These are phyloP conservation scores for Canna indica DNA, from an alignment of 176 grass and related monocot genomes.

Conservation along the genomic window DNA sequence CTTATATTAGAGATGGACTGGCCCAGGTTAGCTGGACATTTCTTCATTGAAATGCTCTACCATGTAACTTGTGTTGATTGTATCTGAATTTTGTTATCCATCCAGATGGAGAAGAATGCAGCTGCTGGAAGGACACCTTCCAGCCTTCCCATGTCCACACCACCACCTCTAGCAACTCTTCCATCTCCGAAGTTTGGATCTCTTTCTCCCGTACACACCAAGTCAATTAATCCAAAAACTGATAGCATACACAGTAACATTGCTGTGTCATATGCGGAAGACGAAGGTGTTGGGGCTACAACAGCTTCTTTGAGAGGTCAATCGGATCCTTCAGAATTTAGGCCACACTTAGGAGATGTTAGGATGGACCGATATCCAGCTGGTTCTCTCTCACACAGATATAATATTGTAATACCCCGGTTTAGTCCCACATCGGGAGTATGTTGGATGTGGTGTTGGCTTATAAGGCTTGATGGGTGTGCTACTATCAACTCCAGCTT, in stretches of 20 bases:
- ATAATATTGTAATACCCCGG: no score
- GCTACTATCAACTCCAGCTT: no score
- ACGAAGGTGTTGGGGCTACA: conserved; percentile 27
- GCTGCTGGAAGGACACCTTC: conserved; percentile 77
- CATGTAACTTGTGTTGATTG: not conserved
- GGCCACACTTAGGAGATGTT: conserved; percentile 36
- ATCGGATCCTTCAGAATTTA: conserved; percentile 27
- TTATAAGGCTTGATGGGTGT: no score
- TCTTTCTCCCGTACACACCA: conserved; percentile 76
- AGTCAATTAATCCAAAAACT: conserved; percentile 44
- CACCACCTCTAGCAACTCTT: conserved; percentile 80
- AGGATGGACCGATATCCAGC: conserved; percentile 49
- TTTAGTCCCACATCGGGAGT: no score
- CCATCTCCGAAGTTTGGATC: conserved; percentile 84
- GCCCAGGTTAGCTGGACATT: conserved; percentile 51
- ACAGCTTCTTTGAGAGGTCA: conserved; percentile 42
- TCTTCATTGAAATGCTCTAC: not conserved
- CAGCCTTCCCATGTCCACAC: conserved; percentile 77
- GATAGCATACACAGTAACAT: conserved; percentile 17
- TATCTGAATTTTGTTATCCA: conserved; percentile 2
- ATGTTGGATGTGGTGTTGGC: no score
- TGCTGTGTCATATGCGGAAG: conserved; percentile 24
- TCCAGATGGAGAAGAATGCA: conserved; percentile 95
- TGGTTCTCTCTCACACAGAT: conserved; percentile 33
- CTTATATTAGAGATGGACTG: conserved; percentile 93